Percentiles rank a stretch among this genome's conserved stretches.
phyloP scores from a whole-genome alignment of 208 protist species.

The Tritrichomonas foetus region DNA sequence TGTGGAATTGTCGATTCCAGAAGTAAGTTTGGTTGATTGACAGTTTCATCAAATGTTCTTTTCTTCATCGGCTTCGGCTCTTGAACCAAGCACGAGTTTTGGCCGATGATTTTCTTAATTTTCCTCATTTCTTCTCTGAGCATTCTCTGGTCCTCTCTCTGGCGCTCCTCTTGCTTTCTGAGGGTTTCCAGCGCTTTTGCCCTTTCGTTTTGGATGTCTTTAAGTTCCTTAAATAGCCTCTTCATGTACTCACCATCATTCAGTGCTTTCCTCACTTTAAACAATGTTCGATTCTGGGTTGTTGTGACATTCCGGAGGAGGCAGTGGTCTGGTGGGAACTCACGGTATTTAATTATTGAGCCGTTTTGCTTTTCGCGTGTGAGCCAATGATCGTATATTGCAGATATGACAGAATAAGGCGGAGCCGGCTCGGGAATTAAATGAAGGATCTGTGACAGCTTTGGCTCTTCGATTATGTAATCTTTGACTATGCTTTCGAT shows the following conservation, averaged over 20 bases:
- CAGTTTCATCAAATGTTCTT: not conserved
- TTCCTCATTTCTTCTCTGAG: not conserved
- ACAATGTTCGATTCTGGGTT: not conserved
- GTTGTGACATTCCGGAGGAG: not conserved
- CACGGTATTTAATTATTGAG: not conserved
- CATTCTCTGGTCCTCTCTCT: not conserved
- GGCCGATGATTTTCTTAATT: not conserved
- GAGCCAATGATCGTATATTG: not conserved
- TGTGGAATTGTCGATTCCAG: not conserved
- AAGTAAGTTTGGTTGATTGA: not conserved
- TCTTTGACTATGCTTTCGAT: slow-evolving; percentile 16
- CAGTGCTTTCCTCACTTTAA: not conserved
- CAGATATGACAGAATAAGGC: not conserved
- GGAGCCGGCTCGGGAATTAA: not conserved
- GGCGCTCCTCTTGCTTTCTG: not conserved
- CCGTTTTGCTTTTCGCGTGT: not conserved
- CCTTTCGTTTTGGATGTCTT: not conserved
- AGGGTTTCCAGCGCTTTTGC: not conserved
- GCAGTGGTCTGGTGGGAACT: slow-evolving; percentile 34
- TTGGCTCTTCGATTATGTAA: not conserved
- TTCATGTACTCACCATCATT: not conserved
- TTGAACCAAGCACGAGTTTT: not conserved
- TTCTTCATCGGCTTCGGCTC: not conserved
- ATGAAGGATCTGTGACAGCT: not conserved
- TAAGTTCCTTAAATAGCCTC: not conserved